Conservation (phyloP, 2,329 filamentous ascomycete genomes). For the Penicillium occitanis region DNA sequence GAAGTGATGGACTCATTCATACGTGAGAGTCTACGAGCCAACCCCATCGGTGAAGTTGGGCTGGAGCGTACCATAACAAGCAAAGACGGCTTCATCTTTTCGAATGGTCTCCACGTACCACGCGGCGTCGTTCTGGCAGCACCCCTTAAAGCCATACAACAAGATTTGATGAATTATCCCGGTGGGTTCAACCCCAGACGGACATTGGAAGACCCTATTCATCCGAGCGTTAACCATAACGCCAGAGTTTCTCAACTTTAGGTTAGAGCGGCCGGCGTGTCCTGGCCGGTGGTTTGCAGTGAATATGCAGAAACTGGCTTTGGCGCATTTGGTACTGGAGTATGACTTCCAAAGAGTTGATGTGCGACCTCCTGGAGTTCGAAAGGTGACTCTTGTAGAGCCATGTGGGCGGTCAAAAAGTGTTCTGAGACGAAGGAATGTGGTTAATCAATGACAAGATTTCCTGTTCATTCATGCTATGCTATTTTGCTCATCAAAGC, state of each 20-base stretch:
- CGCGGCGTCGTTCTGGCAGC: neutral
- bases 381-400: constrained; percentile 1
- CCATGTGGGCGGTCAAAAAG: neutral
- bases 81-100: neutral
- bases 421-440: neutral
- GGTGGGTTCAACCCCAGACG: neutral
- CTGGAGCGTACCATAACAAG: neutral
- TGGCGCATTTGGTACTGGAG: neutral
- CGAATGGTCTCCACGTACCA: neutral
- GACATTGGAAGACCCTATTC: neutral
- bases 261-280: neutral
- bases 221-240: neutral
- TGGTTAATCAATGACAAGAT: neutral
- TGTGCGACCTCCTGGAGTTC: neutral
- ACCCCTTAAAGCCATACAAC: neutral
- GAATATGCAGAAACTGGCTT: neutral
- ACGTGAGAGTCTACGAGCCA: constrained; percentile 5
- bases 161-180: neutral
- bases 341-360: constrained; percentile 1
- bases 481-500: neutral
- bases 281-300: constrained; percentile 2
- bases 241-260: neutral
- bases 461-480: neutral
- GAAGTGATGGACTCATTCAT: neutral
- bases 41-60: constrained; percentile 1